phyloP scores from a whole-genome alignment of 2,329 filamentous ascomycete species.

The Periconia macrospinosa region DNA sequence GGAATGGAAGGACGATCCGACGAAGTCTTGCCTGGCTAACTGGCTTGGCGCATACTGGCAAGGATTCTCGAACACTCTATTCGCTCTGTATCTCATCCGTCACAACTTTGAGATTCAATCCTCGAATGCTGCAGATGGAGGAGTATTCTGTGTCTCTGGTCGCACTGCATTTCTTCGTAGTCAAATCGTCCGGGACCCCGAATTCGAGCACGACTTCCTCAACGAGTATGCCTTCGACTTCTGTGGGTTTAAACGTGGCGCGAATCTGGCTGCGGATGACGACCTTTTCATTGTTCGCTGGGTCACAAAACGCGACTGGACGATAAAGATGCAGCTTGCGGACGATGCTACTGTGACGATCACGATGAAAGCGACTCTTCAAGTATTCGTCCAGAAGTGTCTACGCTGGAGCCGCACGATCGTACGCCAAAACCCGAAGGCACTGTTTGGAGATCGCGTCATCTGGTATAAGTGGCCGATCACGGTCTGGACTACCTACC shows the following conservation, averaged over 20 bases:
- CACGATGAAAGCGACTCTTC: conserved; percentile 34
- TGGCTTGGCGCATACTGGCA: conserved; percentile 9
- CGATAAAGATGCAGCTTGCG: conserved; percentile 57
- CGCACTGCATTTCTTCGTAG: conserved; percentile 30
- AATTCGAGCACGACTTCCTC: conserved; percentile 21
- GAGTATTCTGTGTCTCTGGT: conserved; percentile 36
- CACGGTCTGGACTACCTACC: conserved; percentile 22
- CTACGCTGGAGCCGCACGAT: conserved; percentile 29
- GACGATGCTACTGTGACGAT: conserved; percentile 55
- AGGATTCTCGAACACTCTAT: conserved; percentile 27
- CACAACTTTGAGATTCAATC: conserved; percentile 39
- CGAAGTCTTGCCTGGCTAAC: background rate
- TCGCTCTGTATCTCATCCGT: conserved; percentile 30
- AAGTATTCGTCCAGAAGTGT: conserved; percentile 25
- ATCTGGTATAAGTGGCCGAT: conserved; percentile 29
- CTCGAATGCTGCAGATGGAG: conserved; percentile 34
- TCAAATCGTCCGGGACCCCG: conserved; percentile 19
- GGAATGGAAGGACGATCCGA: background rate
- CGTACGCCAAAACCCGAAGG: conserved; percentile 25
- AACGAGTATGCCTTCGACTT: conserved; percentile 20
- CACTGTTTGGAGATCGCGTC: conserved; percentile 19
- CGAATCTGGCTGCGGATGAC: conserved; percentile 44
- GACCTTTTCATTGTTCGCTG: conserved; percentile 56
- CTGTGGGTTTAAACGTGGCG: conserved; percentile 39
- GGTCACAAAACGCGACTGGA: conserved; percentile 50